These are phyloP conservation scores for Alisma plantagoaquatica DNA, from an alignment of 106 monocot species.

Conservation along the genomic window DNA sequence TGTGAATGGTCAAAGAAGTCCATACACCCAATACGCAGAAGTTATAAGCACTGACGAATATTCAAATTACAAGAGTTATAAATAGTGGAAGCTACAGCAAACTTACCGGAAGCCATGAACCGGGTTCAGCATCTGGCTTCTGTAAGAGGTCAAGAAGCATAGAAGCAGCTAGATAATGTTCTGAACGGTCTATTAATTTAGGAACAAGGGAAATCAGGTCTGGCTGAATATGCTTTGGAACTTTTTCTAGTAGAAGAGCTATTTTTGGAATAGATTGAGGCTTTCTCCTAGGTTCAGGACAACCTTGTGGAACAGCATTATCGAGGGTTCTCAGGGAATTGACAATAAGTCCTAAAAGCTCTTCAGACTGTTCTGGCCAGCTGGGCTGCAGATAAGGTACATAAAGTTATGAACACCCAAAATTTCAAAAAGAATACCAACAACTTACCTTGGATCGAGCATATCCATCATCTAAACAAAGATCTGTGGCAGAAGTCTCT, in stretches of 20 bases:
- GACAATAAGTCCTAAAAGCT: conserved; percentile 78
- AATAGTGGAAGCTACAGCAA: too few species aligned
- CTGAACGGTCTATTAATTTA: conserved; percentile 70
- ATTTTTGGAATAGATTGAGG: conserved; percentile 78
- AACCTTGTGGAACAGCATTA: conserved; percentile 69
- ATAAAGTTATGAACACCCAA: not conserved
- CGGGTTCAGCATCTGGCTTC: conserved; percentile 57
- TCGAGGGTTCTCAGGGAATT: conserved; percentile 85
- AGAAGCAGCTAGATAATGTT: conserved; percentile 76
- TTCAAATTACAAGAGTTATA: too few species aligned
- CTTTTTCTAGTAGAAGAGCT: conserved; percentile 74
- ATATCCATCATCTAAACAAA: conserved; percentile 42
- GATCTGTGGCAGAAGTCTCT: conserved; percentile 44
- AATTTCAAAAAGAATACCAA: too few species aligned
- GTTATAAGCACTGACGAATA: too few species aligned
- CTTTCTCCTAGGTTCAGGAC: conserved; percentile 55
- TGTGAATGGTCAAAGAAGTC: not conserved
- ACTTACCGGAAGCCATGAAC: conserved; percentile 51
- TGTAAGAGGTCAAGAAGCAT: conserved; percentile 58
- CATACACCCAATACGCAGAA: too few species aligned
- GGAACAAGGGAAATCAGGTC: conserved; percentile 77
- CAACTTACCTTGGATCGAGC: conserved; percentile 47
- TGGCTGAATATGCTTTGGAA: conserved; percentile 68
- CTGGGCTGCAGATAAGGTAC: conserved; percentile 39
- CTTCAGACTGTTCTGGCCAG: conserved; percentile 90